Base-by-base conservation (phyloP, 768 basidiomycete species). In the Pleurotus sapidus region DNA sequence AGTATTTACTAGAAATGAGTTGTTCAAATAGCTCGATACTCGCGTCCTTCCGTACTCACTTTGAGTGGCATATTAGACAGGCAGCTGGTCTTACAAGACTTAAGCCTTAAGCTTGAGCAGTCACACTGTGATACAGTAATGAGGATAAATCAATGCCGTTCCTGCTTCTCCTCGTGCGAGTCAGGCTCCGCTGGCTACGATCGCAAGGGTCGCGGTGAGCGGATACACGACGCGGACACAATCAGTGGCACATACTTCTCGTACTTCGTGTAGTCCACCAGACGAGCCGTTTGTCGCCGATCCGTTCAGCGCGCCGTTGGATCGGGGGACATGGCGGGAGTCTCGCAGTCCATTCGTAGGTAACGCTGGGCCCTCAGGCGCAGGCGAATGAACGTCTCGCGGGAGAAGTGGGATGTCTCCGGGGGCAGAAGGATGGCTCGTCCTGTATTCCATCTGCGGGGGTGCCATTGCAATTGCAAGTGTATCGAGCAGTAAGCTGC, bases 401-500 rank as follows among this genome's bases (percentile, higher is more conserved):
- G 51, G 37, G 4, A 37, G 37, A 5, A 53, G 7, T 4, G 18
- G 51, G 12, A 42, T 24, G 38, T 53, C 51, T 24, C 15, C 14
- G 11, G 7, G 51, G 17, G 30, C 34, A 24, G 17, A 38, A 23
- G 20, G n/a, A 11, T 24, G 51, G 23, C 24, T n/a, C 14, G 18
- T 11, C 24, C 51, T 18, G 24, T 54, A 42, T 15, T 20, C 15
- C 18, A 39, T n/a, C 24, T 42, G 51, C n/a, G 51, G 39, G 23
- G 51, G 51, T 3, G 51, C n/a, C 20, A 54, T 39, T 34, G 39
- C 51, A 9, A 54, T 42, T 18, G 39, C 37, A 18, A 54, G 39
- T 5, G 51, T 54, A 12, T 54, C 51, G 12, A 54, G 51, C 39
- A 54, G 51, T 23, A 54, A 39, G 20, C 51, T 54, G 34, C 15